Evolutionary conservation across 2,329 filamentous ascomycete species (phyloP), one percentile per base, ranked within the genome.

Genomic region (Beauveria bassiana): DNA sequence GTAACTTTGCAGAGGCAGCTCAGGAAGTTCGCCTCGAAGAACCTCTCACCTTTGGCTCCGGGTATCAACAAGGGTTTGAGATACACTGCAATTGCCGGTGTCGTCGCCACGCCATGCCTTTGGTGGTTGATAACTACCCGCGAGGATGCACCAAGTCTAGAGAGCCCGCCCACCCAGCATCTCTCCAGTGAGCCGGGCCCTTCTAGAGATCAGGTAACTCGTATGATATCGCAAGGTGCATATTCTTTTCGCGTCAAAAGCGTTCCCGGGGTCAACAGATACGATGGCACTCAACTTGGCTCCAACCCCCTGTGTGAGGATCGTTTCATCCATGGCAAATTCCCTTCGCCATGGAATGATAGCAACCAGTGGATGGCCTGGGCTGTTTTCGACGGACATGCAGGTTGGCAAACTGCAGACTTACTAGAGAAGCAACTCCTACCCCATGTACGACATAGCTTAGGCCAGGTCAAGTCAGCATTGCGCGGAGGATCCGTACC

Each of bases 341-440:
- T 42, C 34, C 24, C 53, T 57, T 31, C 38, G 45, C 54, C 54
- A 18, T 45, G 40, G 24, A 20, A 57, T 18, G 53, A 61, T 45
- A 53, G 58, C 47, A 67, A 55, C 53, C 70, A 68, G 12, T 73
- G 71, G 71, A 67, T 72, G 63, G 65, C 71, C 14, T 73, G 71
- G 72, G 72, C 67, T 10, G 70, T 74, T 22, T 74, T 74, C 52
- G 72, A 74, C 59, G 72, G 72, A 0, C 72, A 74, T 59, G 72
- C 69, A 46, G 72, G 72, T 42, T 74, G 72, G 72, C 72, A 74
- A 62, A 64, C 70, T 28, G 72, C 72, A 8, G 62, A 70, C 26
- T 63, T 73, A 3, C 66, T 74, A 1, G 69, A 69, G 42, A 67
- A 66, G 34, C 66, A 73, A 49, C 65, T 73, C 1, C 64, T 73